Evolutionary conservation across 768 basidiomycete genomes (phyloP).

Genomic region (Galerina marginata): DNA sequence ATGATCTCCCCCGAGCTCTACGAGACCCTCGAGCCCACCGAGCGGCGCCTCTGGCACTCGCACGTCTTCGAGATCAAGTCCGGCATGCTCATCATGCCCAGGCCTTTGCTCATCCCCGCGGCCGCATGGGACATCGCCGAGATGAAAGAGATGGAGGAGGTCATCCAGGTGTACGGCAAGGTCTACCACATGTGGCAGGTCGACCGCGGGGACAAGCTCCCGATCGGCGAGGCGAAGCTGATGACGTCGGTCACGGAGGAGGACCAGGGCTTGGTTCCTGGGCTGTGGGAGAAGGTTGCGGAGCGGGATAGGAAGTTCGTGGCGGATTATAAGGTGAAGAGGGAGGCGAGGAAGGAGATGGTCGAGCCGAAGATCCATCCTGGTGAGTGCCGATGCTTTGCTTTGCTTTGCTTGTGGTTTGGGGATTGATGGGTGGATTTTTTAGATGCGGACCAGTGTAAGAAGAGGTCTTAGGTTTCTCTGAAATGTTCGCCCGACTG

Average conservation of each 20-base stretch:
- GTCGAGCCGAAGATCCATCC: background rate
- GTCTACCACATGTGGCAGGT: conserved; percentile 24
- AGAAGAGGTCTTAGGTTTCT: background rate
- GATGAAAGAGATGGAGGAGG: conserved; percentile 21
- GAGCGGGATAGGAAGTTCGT: conserved; percentile 20
- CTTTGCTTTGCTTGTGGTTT: background rate
- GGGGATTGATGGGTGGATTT: background rate
- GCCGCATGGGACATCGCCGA: conserved; percentile 21
- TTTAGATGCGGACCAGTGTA: conserved; percentile 4
- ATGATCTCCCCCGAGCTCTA: conserved; percentile 22
- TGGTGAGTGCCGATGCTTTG: background rate
- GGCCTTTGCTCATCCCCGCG: conserved; percentile 15
- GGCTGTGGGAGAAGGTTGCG: conserved; percentile 16
- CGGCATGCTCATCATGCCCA: conserved; percentile 26
- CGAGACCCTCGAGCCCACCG: conserved; percentile 18
- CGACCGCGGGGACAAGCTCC: conserved; percentile 9
- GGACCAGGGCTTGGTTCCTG: background rate
- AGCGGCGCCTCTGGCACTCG: conserved; percentile 25
- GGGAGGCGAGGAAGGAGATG: conserved; percentile 11
- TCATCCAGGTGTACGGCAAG: conserved; percentile 23
- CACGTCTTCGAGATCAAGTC: conserved; percentile 27
- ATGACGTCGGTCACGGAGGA: conserved; percentile 19
- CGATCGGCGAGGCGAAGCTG: conserved; percentile 19
- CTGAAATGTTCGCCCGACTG: too few relatives aligned
- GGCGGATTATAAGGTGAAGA: conserved; percentile 17